A percentile compares a stretch with the other conserved stretches of the same genome.
phyloP scores from a whole-genome alignment of 805 yeast species.

The Danielia reshetovae region DNA sequence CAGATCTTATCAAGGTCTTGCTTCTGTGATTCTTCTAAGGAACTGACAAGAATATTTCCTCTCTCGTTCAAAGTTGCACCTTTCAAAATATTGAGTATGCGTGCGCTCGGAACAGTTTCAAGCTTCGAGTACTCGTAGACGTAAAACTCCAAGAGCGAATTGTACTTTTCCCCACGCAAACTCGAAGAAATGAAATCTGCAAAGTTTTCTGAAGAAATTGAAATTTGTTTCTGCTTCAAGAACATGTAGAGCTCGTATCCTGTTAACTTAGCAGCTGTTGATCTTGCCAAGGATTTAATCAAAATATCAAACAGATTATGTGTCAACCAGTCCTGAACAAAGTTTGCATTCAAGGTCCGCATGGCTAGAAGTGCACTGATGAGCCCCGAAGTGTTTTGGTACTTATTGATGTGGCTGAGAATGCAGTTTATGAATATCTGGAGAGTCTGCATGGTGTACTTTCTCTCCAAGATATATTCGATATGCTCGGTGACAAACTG shows the following conservation, averaged over 20 bases:
- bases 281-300: constrained; percentile 22
- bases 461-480: constrained; percentile 13
- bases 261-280: constrained; percentile 25
- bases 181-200: constrained; percentile 18
- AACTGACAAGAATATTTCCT: constrained; percentile 3
- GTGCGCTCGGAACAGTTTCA: no score
- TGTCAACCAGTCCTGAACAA: constrained; percentile 24
- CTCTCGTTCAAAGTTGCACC: constrained; percentile 3
- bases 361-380: constrained; percentile 18
- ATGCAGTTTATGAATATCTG: constrained; percentile 32
- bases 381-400: constrained; percentile 34
- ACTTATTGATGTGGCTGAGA: constrained; percentile 29
- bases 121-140: constrained; percentile 7
- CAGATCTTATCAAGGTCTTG: constrained; percentile 1
- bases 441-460: constrained; percentile 9
- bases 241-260: constrained; percentile 22
- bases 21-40: constrained; percentile 2
- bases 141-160: constrained; percentile 7
- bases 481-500: constrained; percentile 23
- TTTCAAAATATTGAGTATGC: no score
- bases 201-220: constrained; percentile 17
- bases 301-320: constrained; percentile 29
- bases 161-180: constrained; percentile 7
- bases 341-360: constrained; percentile 13
- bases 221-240: constrained; percentile 9